These are phyloP conservation scores for Glebionis coronaria DNA, from an alignment of 129 eudicot genomes.

Conservation along the genomic window DNA sequence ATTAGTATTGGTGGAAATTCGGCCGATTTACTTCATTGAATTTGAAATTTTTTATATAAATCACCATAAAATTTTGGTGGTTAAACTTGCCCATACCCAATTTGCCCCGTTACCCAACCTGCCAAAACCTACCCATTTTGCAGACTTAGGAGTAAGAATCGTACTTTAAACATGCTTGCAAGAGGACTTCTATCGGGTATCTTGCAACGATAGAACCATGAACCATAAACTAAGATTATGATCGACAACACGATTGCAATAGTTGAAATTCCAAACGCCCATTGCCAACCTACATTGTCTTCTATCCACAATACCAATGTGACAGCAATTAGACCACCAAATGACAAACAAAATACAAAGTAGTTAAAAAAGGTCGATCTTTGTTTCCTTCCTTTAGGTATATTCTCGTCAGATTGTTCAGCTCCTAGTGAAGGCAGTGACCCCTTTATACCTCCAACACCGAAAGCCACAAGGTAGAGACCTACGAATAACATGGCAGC, in stretches of 20 bases:
- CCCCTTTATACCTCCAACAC: slow-evolving; percentile 88
- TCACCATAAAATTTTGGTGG: too few relatives aligned
- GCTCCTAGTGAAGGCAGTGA: slow-evolving; percentile 86
- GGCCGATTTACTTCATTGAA: too few relatives aligned
- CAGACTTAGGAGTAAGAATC: background rate
- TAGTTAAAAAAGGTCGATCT: slow-evolving; percentile 82
- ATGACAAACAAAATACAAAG: slow-evolving; percentile 64
- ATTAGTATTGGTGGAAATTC: background rate
- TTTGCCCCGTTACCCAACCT: slow-evolving; percentile 1
- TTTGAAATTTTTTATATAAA: too few relatives aligned
- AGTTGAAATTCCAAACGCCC: slow-evolving; percentile 80
- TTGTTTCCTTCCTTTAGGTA: slow-evolving; percentile 66
- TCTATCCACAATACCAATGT: slow-evolving; percentile 82
- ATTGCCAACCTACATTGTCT: slow-evolving; percentile 90
- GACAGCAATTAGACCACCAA: slow-evolving; percentile 71
- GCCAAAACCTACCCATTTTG: background rate
- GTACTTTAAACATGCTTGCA: slow-evolving; percentile 70
- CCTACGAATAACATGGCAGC: slow-evolving; percentile 73
- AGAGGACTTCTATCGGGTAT: slow-evolving; percentile 81
- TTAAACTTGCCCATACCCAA: background rate
- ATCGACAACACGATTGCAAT: slow-evolving; percentile 55
- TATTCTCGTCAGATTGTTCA: slow-evolving; percentile 68
- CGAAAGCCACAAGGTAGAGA: slow-evolving; percentile 74
- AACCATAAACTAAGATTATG: slow-evolving; percentile 50
- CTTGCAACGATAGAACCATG: slow-evolving; percentile 62